Evolutionary conservation across 2,329 filamentous ascomycete genomes (phyloP).

Genomic region (Aureobasidium uvarum): DNA sequence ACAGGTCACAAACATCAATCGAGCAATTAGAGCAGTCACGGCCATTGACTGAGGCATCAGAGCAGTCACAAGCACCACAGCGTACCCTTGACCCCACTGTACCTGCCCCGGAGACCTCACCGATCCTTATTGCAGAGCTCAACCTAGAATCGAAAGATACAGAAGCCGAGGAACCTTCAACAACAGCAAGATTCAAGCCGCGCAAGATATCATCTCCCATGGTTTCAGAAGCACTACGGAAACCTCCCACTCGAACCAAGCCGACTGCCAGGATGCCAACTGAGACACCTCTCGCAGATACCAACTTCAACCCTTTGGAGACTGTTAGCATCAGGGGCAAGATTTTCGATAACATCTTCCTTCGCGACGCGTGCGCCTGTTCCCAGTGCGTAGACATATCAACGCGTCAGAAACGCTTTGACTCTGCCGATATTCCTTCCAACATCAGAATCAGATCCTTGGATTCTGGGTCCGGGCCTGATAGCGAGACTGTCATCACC

Average conservation of each 20-base stretch:
- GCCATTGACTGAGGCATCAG: too few species aligned
- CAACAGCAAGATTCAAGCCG: not conserved
- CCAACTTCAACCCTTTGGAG: not conserved
- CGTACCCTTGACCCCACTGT: too few species aligned
- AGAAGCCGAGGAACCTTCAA: not conserved
- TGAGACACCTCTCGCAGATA: too few species aligned
- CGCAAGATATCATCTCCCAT: not conserved
- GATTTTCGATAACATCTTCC: slow-evolving; percentile 34
- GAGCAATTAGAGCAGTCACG: not conserved
- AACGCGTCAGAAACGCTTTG: slow-evolving; percentile 63
- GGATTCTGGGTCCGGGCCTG: slow-evolving; percentile 33
- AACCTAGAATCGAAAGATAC: too few species aligned
- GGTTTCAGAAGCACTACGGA: not conserved
- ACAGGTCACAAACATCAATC: not conserved
- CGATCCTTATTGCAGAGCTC: too few species aligned
- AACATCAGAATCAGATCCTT: slow-evolving; percentile 45
- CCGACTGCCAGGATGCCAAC: too few species aligned
- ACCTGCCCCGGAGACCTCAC: too few species aligned
- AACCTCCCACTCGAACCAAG: too few species aligned
- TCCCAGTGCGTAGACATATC: slow-evolving; percentile 57
- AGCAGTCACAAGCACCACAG: not conserved
- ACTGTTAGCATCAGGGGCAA: not conserved
- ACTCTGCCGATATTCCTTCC: slow-evolving; percentile 61
- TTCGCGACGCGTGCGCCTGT: slow-evolving; percentile 61
- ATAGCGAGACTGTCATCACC: slow-evolving; percentile 42